Conservation (phyloP, 352 stramenopile genomes). For the Nothophytophthora sp. region DNA sequence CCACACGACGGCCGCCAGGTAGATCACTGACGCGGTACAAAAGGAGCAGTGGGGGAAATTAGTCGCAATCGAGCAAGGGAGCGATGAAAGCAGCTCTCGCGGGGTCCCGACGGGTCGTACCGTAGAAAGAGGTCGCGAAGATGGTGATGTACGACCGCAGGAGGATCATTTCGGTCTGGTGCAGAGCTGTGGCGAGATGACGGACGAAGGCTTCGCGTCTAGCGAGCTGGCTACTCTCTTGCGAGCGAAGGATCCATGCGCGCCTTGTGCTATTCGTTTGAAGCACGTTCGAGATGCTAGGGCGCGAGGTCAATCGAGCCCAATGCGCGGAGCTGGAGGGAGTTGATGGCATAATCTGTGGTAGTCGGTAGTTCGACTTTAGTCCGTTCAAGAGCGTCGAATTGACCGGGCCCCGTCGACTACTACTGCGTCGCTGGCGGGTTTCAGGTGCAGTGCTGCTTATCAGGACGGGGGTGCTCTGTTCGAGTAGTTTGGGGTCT, state of each 20-base stretch:
- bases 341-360: no score
- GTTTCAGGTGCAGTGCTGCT: not conserved
- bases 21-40: constrained; percentile 1
- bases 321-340: no score
- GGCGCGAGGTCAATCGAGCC: no score
- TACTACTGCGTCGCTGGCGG: no score
- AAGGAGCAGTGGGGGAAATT: not conserved
- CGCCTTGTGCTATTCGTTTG: not conserved
- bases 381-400: no score
- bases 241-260: not conserved
- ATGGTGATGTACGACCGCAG: constrained; percentile 24
- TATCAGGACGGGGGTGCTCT: not conserved
- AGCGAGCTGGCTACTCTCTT: not conserved
- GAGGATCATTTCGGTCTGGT: constrained; percentile 25
- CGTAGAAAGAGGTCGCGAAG: constrained; percentile 17
- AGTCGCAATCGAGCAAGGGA: no score
- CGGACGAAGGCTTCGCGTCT: not conserved
- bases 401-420: no score
- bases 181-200: constrained; percentile 4
- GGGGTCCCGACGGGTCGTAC: not conserved
- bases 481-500: not conserved
- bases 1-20: constrained; percentile 12
- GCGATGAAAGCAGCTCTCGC: not conserved
- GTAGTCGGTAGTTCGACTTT: no score
- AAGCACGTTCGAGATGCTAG: not conserved